Evolutionary conservation across 768 basidiomycete genomes (phyloP).

Genomic region (Leccinum subgranulosum): DNA sequence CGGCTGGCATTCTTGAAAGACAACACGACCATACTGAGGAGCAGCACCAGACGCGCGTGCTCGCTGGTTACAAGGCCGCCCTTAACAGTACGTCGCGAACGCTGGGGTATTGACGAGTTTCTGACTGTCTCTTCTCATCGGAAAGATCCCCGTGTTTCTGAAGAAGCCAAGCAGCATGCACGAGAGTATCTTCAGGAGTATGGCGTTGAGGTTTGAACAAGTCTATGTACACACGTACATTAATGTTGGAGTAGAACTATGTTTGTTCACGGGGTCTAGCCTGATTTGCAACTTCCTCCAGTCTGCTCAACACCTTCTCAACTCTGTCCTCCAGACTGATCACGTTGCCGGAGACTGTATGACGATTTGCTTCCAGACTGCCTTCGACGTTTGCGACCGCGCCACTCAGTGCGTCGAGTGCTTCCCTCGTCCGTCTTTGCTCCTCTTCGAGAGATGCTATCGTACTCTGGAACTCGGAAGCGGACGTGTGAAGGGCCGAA

Average conservation of each 20-base stretch:
- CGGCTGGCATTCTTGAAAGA: conserved; percentile 38
- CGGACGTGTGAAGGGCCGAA: conserved; percentile 75
- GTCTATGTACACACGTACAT: not conserved
- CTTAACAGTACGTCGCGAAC: conserved; percentile 38
- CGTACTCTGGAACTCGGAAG: conserved; percentile 70
- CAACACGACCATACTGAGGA: conserved; percentile 30
- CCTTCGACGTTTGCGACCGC: conserved; percentile 72
- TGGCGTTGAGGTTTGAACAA: conserved; percentile 16
- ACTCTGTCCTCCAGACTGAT: conserved; percentile 62
- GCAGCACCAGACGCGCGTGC: conserved; percentile 44
- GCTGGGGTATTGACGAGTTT: no score
- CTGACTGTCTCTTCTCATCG: not conserved
- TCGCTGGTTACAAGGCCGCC: conserved; percentile 57
- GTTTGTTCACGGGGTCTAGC: conserved; percentile 1
- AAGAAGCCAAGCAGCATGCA: conserved; percentile 49
- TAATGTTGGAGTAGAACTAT: not conserved
- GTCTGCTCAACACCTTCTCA: conserved; percentile 41
- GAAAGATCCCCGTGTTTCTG: conserved; percentile 45
- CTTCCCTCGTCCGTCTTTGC: conserved; percentile 60
- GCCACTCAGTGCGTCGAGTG: conserved; percentile 61
- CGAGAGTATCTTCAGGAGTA: conserved; percentile 36
- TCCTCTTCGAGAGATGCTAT: conserved; percentile 69
- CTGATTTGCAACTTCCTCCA: conserved; percentile 36
- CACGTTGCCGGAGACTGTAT: conserved; percentile 71
- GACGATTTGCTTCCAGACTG: conserved; percentile 72